phyloP scores from a whole-genome alignment of 495 filamentous ascomycete species.

The Neurospora africana region DNA sequence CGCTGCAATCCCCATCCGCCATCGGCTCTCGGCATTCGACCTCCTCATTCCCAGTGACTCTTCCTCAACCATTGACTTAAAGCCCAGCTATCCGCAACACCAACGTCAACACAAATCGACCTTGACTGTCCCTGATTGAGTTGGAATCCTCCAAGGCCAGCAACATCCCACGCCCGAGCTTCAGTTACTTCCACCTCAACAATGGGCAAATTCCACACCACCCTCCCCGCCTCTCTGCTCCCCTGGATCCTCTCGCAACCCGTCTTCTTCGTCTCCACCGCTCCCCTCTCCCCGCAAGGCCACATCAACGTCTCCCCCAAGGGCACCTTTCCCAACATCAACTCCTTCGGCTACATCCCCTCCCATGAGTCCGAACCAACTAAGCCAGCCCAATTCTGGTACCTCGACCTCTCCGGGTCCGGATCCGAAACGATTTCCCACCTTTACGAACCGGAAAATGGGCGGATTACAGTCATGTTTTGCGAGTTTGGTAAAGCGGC shows the following conservation, averaged over 20 bases:
- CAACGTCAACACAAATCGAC: not conserved
- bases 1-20: not conserved
- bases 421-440: conserved; percentile 65
- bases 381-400: conserved; percentile 40
- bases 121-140: too few species aligned
- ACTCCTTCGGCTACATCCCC: conserved; percentile 47
- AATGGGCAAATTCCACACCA: conserved; percentile 55
- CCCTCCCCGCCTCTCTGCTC: conserved; percentile 43
- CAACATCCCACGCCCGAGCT: too few species aligned
- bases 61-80: not conserved
- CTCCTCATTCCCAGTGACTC: not conserved
- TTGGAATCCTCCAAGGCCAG: too few species aligned
- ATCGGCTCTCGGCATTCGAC: not conserved
- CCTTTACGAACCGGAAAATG: conserved; percentile 56
- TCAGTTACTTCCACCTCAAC: not conserved
- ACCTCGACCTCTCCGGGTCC: conserved; percentile 60
- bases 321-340: conserved; percentile 30
- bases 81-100: not conserved
- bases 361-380: conserved; percentile 11
- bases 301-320: conserved; percentile 65
- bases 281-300: conserved; percentile 45
- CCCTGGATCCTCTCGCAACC: conserved; percentile 52
- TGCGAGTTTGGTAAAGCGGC: conserved; percentile 42
- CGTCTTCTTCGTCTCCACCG: conserved; percentile 59
- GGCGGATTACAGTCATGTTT: conserved; percentile 61